Evolutionary conservation across 768 basidiomycete species (phyloP), one percentile per base, ranked within the genome.

Genomic region (Auricularia sp.): DNA sequence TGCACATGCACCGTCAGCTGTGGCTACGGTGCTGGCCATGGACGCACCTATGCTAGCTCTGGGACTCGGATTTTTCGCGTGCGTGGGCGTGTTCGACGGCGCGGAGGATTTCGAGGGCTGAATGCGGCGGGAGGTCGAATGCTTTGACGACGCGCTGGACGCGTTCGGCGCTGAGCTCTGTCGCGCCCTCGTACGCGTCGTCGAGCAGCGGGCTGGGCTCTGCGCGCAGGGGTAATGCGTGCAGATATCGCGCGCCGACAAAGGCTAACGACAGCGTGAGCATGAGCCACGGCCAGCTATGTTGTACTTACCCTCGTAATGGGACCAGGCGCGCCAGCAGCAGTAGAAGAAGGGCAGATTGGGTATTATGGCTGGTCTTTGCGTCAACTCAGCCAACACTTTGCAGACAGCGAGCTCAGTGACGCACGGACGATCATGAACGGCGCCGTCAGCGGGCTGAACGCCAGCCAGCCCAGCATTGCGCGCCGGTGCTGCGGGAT

Each of bases 321-420:
- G 90, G 47, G 86, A 87, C 90, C 90, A 93, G 53, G 88, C 85
- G 54, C 90, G 80, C 90, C 90, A 93, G 10, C 79, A 82, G 69
- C 88, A 91, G 74, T 89, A 93, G 77, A 93, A 90, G 72, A 93
- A 87, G 0, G 90, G 90, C 23, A 93, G 74, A 72, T 93, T 93
- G 36, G 90, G 91, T 74, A 92, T 84, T 54, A 92, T 71, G 33
- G 90, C 90, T 92, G 65, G 18, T 35, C 11, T 33, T 53, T 42
- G 16, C n/a, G 14, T 53, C 61, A 51, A 43, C 29, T 35, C 6
- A 62, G 18, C 59, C 39, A 14, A 21, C n/a, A 8, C 29, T 61
- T 44, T 44, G 43, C 18, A 11, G 18, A 44, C 43, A 44, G 10
- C 18, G 11, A 44, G 18, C 43, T 1, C 10, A 3, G 18, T 1